Conservation (phyloP, 495 filamentous ascomycete species). For the Aspergillus hancockii region DNA sequence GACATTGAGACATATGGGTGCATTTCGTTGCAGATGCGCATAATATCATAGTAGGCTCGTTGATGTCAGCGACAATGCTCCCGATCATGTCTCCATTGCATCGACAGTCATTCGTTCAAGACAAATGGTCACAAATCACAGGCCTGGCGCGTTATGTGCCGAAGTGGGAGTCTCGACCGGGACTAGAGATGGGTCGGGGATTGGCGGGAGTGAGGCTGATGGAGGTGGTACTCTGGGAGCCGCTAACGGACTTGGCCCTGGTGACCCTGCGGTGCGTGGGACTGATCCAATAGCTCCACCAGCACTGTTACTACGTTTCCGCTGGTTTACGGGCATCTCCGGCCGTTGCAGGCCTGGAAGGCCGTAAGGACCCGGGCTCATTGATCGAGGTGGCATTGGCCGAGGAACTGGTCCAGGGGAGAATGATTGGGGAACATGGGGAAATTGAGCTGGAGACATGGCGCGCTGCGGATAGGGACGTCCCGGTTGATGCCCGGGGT, state of each 20-base stretch:
- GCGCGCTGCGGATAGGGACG: conserved; percentile 26
- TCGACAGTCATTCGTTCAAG: conserved; percentile 1
- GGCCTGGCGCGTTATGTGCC: conserved; percentile 1
- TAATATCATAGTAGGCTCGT: conserved; percentile 17
- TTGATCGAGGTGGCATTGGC: conserved; percentile 41
- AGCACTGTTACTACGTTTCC: conserved; percentile 54
- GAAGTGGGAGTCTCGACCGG: conserved; percentile 8
- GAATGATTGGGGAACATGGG: conserved; percentile 45
- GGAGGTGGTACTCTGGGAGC: conserved; percentile 40
- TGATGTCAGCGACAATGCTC: conserved; percentile 12
- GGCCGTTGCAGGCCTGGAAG: conserved; percentile 47
- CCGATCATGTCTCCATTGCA: conserved; percentile 5
- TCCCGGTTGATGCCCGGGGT: conserved; percentile 22
- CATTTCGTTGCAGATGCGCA: conserved; percentile 30
- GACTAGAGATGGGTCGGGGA: conserved; percentile 26
- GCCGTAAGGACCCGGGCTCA: conserved; percentile 57
- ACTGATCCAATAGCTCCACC: conserved; percentile 45
- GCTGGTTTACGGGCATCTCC: conserved; percentile 39
- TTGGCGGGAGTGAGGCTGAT: conserved; percentile 32
- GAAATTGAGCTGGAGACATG: conserved; percentile 40
- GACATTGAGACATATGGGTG: conserved; percentile 1
- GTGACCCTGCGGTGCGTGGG: conserved; percentile 46
- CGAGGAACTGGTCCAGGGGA: conserved; percentile 38
- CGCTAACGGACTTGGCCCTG: conserved; percentile 58
- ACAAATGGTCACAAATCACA: conserved; percentile 5